Base-by-base conservation (phyloP, 768 basidiomycete species). In the Ephemerocybe angulata region DNA sequence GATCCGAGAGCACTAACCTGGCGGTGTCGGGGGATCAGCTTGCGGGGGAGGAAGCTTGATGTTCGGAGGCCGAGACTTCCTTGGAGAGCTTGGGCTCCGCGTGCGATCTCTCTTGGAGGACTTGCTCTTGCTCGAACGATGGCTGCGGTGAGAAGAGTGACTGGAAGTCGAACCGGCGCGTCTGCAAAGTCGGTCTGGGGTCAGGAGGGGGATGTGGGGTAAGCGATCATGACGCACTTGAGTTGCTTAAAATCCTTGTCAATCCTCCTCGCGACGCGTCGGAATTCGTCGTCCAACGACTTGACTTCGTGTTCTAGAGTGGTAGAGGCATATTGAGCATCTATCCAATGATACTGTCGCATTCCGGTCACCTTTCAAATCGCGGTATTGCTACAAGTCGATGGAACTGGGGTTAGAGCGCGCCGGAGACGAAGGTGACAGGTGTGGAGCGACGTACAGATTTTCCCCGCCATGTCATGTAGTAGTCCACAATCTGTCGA, bases 381-480 rank as follows among this genome's bases (percentile, higher is more conserved):
- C 58, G 27, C 48, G 54, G 6, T 52, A 38, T 43, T 63, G 65
- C 67, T 69, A 43, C 25, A 53, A 27, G 24, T 43, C 24, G 21
- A 31, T 28, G 51, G n/a, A 46, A 28, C 25, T 53, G 30, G 47
- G 46, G 5, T 3, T 22, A 50, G 31, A 12, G 40, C 29, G 17
- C n/a, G n/a, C n/a, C n/a, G n/a, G n/a, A n/a, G n/a, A n/a, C n/a
- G n/a, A n/a, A n/a, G n/a, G 31, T 55, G 7, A 52, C 28, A 54
- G 21, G 46, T 30, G 51, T 11, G 43, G 28, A 46, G 24, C 40
- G 61, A 57, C 74, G 49, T 44, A 77, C 77, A 49, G 65, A 70
- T 63, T 74, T 70, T 13, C 73, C 71, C 57, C 70, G 68, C 78
- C 78, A 80, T 28, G 76, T 74, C 75, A 78, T 76, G 58, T 79